Conservation (phyloP, 805 yeast genomes). For the Tanozyma kutaoensis region DNA sequence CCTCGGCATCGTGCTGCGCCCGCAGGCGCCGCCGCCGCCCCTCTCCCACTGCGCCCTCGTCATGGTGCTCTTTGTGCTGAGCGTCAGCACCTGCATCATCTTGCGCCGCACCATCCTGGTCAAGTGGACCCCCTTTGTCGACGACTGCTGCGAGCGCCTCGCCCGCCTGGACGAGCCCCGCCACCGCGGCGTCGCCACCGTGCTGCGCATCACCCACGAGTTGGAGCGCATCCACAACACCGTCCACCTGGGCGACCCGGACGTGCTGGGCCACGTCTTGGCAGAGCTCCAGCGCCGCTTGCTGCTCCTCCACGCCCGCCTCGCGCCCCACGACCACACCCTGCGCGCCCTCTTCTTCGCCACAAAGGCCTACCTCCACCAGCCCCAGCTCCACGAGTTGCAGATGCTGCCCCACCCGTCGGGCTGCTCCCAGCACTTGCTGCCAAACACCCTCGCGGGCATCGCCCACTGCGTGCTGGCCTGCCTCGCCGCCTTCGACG, state of each 20-base stretch:
- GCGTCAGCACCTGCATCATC: constrained; percentile 53
- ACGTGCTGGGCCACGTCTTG: constrained; percentile 22
- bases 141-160: constrained; percentile 42
- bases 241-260: constrained; percentile 26
- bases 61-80: constrained; percentile 44
- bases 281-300: constrained; percentile 38
- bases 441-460: constrained; percentile 29
- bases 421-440: constrained; percentile 4
- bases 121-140: constrained; percentile 53
- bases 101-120: constrained; percentile 49
- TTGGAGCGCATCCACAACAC: constrained; percentile 49
- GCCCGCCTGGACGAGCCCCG: constrained; percentile 19
- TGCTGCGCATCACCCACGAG: constrained; percentile 44
- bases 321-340: constrained; percentile 26
- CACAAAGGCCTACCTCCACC: constrained; percentile 54
- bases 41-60: too few species aligned
- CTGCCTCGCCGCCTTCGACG: too few species aligned
- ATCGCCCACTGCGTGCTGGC: constrained; percentile 39
- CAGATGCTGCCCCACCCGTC: too few species aligned
- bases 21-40: too few species aligned
- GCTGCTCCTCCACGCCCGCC: too few species aligned
- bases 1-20: constrained; percentile 58
- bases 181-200: constrained; percentile 35
- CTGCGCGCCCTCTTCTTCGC: constrained; percentile 41
- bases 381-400: constrained; percentile 28